Evolutionary conservation across 2,329 filamentous ascomycete species (phyloP).

Genomic region (Podosphaera fusca): DNA sequence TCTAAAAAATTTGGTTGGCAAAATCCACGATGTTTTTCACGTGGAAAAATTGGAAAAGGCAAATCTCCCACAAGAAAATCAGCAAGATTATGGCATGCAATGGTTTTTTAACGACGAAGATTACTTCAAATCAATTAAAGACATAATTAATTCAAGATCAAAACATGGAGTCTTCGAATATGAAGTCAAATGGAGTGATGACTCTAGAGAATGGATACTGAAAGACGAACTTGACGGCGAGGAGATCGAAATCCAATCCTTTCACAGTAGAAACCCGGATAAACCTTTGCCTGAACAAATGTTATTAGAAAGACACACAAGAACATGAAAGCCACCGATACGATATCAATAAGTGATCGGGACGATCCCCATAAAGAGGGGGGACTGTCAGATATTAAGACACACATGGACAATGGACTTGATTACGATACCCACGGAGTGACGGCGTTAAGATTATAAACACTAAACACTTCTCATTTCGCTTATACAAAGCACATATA

Average conservation of each 20-base stretch:
- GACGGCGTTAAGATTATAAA: too few species aligned
- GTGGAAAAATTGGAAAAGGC: background rate
- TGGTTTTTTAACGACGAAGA: background rate
- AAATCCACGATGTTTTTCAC: slow-evolving; percentile 2
- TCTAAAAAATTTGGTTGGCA: background rate
- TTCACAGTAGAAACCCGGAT: background rate
- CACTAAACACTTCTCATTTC: too few species aligned
- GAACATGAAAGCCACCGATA: background rate
- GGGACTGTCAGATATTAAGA: background rate
- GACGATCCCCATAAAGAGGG: background rate
- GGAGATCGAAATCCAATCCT: background rate
- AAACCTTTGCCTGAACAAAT: background rate
- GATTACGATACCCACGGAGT: too few species aligned
- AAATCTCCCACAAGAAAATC: background rate
- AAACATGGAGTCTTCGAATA: background rate
- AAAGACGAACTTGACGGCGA: background rate
- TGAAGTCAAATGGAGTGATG: background rate
- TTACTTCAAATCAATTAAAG: background rate
- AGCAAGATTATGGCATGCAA: background rate
- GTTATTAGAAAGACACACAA: background rate
- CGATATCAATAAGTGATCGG: background rate
- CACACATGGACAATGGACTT: too few species aligned
- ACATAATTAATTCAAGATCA: background rate
- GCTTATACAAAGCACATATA: too few species aligned
- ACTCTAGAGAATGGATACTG: background rate